These are phyloP conservation scores for Fistulifera solaris DNA, from an alignment of 108 stramenopile species.

Conservation along the genomic window DNA sequence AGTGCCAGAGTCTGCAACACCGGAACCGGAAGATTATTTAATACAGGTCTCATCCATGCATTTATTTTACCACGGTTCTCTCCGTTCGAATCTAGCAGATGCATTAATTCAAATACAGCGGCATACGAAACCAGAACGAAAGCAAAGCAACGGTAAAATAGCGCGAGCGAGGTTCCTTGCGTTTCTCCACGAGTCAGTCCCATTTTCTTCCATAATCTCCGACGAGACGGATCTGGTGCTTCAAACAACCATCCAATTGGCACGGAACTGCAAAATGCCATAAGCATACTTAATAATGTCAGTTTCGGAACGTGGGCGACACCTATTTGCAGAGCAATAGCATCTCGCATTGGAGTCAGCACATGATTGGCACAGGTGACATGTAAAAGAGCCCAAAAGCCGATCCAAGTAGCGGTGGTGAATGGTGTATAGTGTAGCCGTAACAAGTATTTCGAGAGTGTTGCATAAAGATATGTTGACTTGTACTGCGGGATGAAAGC, in stretches of 20 bases:
- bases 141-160: constrained; percentile 81
- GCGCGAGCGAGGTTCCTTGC: constrained; percentile 72
- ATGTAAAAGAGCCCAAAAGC: constrained; percentile 56
- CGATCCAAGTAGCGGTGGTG: constrained; percentile 44
- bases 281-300: constrained; percentile 55
- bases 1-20: constrained; percentile 19
- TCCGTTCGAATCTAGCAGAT: not conserved
- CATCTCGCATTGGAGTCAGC: constrained; percentile 80
- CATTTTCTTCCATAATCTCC: constrained; percentile 65
- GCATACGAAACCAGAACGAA: constrained; percentile 57
- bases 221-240: constrained; percentile 73
- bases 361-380: constrained; percentile 70
- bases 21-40: not conserved
- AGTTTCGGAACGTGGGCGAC: constrained; percentile 65
- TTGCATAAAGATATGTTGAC: constrained; percentile 13
- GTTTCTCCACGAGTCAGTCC: constrained; percentile 86
- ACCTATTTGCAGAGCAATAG: constrained; percentile 72
- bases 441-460: constrained; percentile 12
- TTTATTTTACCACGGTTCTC: not conserved
- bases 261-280: constrained; percentile 67
- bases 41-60: not conserved
- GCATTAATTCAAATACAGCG: constrained; percentile 38
- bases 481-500: constrained; percentile 11
- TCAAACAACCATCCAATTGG: constrained; percentile 91
- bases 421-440: constrained; percentile 13